These are phyloP conservation scores for Luvunga scandens DNA, from an alignment of 345 rosid genomes.

Conservation along the genomic window DNA sequence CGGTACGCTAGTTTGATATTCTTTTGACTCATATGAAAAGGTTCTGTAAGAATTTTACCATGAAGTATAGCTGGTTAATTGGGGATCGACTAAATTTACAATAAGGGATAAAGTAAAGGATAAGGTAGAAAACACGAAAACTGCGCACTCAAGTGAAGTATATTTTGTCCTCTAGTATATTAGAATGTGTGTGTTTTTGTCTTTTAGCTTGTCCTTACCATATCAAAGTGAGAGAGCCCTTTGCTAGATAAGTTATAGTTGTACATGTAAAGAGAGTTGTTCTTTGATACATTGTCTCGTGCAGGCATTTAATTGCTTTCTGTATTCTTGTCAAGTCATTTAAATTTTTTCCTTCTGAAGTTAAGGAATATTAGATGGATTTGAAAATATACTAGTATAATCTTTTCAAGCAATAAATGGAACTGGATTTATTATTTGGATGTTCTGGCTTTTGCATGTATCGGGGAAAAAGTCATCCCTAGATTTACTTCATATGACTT, in stretches of 20 bases:
- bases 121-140: too few species aligned
- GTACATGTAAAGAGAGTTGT: neutral
- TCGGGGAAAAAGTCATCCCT: neutral
- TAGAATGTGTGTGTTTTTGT: too few species aligned
- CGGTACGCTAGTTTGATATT: slow-evolving; percentile 44
- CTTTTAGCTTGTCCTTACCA: too few species aligned
- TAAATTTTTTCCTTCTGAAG: neutral
- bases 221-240: too few species aligned
- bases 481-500: neutral
- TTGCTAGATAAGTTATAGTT: neutral
- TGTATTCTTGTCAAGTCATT: neutral
- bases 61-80: too few species aligned
- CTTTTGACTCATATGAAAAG: neutral
- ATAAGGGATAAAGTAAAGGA: too few species aligned
- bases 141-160: too few species aligned
- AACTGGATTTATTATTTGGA: neutral
- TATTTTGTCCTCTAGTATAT: too few species aligned
- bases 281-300: neutral
- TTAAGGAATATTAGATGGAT: neutral
- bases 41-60: neutral
- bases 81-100: too few species aligned
- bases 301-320: neutral
- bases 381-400: neutral
- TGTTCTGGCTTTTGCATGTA: neutral
- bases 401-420: neutral